Evolutionary conservation across 345 rosid genomes (phyloP).

Genomic region (Arabis alpina): DNA sequence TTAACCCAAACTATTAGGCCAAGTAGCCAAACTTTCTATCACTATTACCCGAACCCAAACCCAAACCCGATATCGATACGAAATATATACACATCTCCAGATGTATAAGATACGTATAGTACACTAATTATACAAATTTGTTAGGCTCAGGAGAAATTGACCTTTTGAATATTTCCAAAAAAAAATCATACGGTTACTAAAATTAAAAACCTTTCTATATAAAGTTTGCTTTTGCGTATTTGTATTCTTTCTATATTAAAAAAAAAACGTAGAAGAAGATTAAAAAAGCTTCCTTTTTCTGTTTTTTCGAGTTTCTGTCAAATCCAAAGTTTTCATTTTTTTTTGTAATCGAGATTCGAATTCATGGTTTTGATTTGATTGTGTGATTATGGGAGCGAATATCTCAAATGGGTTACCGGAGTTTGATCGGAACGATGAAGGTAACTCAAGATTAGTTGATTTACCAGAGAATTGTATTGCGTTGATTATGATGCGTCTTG

Average conservation of each 20-base stretch:
- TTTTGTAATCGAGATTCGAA: neutral
- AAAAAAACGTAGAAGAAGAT: slow-evolving; percentile 16
- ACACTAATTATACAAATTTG: slow-evolving; percentile 28
- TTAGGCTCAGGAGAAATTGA: slow-evolving; percentile 43
- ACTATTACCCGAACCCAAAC: slow-evolving; percentile 11
- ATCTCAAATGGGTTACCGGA: slow-evolving; percentile 46
- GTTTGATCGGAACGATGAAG: slow-evolving; percentile 38
- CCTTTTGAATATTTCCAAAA: slow-evolving; percentile 24
- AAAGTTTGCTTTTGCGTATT: slow-evolving; percentile 23
- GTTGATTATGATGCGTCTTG: slow-evolving; percentile 49
- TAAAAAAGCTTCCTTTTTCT: too few relatives aligned
- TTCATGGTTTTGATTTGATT: neutral
- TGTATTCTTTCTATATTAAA: slow-evolving; percentile 5
- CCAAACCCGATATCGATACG: neutral
- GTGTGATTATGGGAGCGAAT: slow-evolving; percentile 51
- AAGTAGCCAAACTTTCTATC: slow-evolving; percentile 30
- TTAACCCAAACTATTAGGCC: slow-evolving; percentile 37
- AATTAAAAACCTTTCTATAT: neutral
- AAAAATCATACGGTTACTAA: slow-evolving; percentile 16
- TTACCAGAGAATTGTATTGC: slow-evolving; percentile 74
- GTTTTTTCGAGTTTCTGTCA: too few relatives aligned
- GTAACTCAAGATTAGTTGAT: slow-evolving; percentile 48
- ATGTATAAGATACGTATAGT: slow-evolving; percentile 36
- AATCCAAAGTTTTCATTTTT: too few relatives aligned
- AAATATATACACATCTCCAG: slow-evolving; percentile 11